Base-by-base conservation (phyloP, 768 basidiomycete species). In the Rhizopogon vesiculosus region DNA sequence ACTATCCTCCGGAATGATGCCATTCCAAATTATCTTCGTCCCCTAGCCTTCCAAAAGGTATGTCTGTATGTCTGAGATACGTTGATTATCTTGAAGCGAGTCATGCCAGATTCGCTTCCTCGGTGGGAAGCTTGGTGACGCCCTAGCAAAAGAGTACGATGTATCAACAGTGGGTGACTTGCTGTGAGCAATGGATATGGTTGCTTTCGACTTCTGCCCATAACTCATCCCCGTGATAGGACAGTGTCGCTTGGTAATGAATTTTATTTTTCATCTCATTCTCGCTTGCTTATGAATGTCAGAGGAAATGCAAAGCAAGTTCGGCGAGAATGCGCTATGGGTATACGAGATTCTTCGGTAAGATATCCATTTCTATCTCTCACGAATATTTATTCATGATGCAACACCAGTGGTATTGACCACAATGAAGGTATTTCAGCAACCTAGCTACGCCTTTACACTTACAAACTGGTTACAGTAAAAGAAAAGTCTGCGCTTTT, bases 61-160 rank as follows among this genome's bases (percentile, higher is more conserved):
- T 44, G 65, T 31, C 33, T 40, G 53, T 54, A 56, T 42, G 35
- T 28, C 44, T 49, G 18, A 42, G 48, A 5, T 16, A 40, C 8
- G n/a, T 39, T 29, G 45, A 39, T 13, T 22, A 15, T 15, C 22
- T 45, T 10, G 35, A 45, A 10, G 43, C 52, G 25, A 67, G 28
- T 10, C 40, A 42, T 19, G 41, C 13, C 61, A 94, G 92, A 98
- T 99, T 65, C 83, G 97, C 10, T 92, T 91, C 62, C 76, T 99
- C 0, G 97, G 97, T 2, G 97, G 97, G 15, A 99, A 98, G 70
- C 81, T 98, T 1, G 97, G 97, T 1, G 80, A 84, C 51, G 87
- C 91, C 2, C 75, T 99, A 28, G 92, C 92, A 1, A 83, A 85
- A 57, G 89, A 93, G 66, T 98, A 91, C 62, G 90, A 90, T 62